Evolutionary conservation across 2,329 filamentous ascomycete genomes (phyloP).

Genomic region (Penicillium janthinellum): DNA sequence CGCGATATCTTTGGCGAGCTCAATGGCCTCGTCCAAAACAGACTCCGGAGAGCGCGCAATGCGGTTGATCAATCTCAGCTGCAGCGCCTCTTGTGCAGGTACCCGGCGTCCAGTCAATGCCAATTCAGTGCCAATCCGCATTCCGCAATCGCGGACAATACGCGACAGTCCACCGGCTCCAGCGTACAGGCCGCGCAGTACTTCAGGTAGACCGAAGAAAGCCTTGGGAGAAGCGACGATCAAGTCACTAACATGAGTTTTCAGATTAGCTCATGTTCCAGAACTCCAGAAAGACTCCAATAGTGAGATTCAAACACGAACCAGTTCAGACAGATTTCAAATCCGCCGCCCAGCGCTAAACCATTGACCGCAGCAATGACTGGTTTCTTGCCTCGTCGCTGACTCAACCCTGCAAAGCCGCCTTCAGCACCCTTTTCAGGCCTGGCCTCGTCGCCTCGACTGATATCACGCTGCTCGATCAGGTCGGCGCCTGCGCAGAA

Average conservation of each 20-base stretch:
- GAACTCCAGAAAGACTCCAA: background rate
- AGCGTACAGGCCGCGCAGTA: conserved; percentile 69
- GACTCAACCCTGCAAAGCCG: conserved; percentile 59
- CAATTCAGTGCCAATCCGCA: conserved; percentile 71
- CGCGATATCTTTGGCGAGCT: conserved; percentile 62
- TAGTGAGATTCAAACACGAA: conserved; percentile 29
- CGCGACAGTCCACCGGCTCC: conserved; percentile 70
- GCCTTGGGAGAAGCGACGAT: conserved; percentile 62
- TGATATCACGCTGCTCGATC: conserved; percentile 42
- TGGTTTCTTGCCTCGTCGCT: conserved; percentile 67
- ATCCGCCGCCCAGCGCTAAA: conserved; percentile 72
- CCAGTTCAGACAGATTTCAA: conserved; percentile 91
- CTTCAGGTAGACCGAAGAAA: conserved; percentile 70
- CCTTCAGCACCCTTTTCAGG: conserved; percentile 25
- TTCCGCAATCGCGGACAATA: conserved; percentile 66
- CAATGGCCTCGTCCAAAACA: conserved; percentile 72
- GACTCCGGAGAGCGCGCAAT: conserved; percentile 65
- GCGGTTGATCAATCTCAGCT: conserved; percentile 43
- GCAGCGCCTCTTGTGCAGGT: conserved; percentile 59
- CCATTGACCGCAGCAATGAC: conserved; percentile 79
- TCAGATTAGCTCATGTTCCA: background rate
- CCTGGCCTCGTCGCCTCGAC: conserved; percentile 5
- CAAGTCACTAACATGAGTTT: conserved; percentile 62
- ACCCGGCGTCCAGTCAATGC: conserved; percentile 66
- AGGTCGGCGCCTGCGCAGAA: conserved; percentile 51